Evolutionary conservation across 2,329 filamentous ascomycete genomes (phyloP), one percentile per base, ranked within the genome.

Genomic region (Colletotrichum sp.): DNA sequence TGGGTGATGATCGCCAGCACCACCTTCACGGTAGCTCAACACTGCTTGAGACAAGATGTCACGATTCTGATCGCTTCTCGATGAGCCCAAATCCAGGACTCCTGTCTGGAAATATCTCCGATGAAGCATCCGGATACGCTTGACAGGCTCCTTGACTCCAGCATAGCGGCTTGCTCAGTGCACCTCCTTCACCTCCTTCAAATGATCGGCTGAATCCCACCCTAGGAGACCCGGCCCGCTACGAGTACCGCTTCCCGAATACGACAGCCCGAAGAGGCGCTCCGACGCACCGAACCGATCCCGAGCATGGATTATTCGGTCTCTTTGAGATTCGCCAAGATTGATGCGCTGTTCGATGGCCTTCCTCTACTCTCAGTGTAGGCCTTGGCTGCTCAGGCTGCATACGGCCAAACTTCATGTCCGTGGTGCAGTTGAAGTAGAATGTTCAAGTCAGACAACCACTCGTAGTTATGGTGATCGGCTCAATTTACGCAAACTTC

Each of bases 141-240:
- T 90, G 8, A 85, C 92, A 1, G 88, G 87, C 2, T 86, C 92
- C 70, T 96, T 96, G 79, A 79, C 83, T 10, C 85, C 90, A 8
- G 84, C 83, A 6, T 83, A 88, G 65, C 82, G 83, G 66, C 85
- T 92, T 34, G 86, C 87, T 26, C 82, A 85, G 15, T 81, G 82
- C 43, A 86, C 87, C 6, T 89, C 89, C 43, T 93, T 91, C 88
- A 88, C 91, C 2, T 96, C 77, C 84, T 97, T 34, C 94, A 96
- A 80, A 95, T 97, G 82, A 87, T 96, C 55, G 94, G 94, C 13
- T 91, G 92, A 69, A 89, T 95, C 57, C 85, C 90, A 9, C 93
- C 94, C 0, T 95, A 93, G 89, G 93, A 95, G 79, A 91, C 95
- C 65, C 89, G 6, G 87, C 90, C 6, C 88, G 93, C 4, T 95